Base-by-base conservation (phyloP, 331 rosid genomes). In the Telfairia occidentalis region DNA sequence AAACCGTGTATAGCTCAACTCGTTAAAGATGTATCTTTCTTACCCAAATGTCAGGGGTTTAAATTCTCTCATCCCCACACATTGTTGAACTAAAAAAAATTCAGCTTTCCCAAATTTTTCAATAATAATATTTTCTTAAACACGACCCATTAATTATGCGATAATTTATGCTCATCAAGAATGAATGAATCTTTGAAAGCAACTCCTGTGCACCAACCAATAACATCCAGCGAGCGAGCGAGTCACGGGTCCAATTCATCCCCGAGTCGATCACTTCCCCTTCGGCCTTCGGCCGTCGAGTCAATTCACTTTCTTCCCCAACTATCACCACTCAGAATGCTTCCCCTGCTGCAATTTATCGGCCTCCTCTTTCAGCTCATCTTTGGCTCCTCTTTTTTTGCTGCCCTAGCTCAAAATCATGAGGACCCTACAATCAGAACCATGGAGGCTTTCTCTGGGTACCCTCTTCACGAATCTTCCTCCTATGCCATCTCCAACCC, bases 401-500 rank as follows among this genome's bases (percentile, higher is more conserved):
- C 53, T 24, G 48, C 63, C 54, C 3, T 57, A 38, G 54, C 69
- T 42, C 70, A 74, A 0, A 53, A 24, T 74, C 55, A 74, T 57
- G 78, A 42, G 2, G 78, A 74, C 78, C 78, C 78, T 55, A 15
- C 50, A 9, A 74, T 57, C 19, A 38, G 10, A 55, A 74, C 78
- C 53, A 74, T 74, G 78, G 78, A 91, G 58, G 89, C 85, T 60
- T 94, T 94, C 79, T 87, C 97, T 5, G 98, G 98, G 60, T 91
- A 88, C 82, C 73, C 92, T 79, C 70, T 94, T 78, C 92, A 82
- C 38, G 89, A 87, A 29, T 82, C 91, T 78, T 82, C 82, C 82
- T 70, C 86, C 35, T 60, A 21, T 71, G 15, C 24, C 66, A 19
- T 46, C 50, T 79, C 75, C 76, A 76, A 59, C 75, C 64, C 81